Evolutionary conservation across 75 land plant species (phyloP), one percentile per base, ranked within the genome.

Genomic region (Ceratopteris richardii): DNA sequence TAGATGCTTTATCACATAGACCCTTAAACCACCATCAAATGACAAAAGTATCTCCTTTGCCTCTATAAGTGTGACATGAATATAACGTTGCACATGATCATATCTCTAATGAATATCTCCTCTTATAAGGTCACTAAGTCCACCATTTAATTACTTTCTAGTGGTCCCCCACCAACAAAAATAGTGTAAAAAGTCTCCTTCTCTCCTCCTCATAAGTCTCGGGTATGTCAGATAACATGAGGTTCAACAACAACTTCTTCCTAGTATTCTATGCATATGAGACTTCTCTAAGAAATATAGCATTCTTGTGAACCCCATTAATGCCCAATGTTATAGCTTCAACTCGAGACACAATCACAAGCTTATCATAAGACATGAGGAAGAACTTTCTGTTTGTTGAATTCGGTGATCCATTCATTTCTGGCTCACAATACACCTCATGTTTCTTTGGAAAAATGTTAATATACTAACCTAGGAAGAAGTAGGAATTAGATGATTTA

Each of bases 91-190:
- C 30, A 88, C 90, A 66, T 93, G 98, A 5, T 86, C 57, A 56
- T 88, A 93, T 71, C 89, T 82, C 66, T 82, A 61, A 29, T 55
- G 80, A 50, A 89, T 96, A 75, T 94, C 98, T 24, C 56, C 71
- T 30, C 60, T 77, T 42, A 94, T 94, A 60, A 94, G 89, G 64
- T 94, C 98, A 69, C 98, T 94, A 20, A 94, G 83, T 58, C 89
- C 98, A 42, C 98, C 98, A 63, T 96, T 94, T 70, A 94, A 94
- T 65, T 94, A 96, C 26, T 89, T 96, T 27, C 98, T 96, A n/a
- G 98, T 94, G 3, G 98, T n/a, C 98, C 98, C 29, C 98, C 98
- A 31, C 98, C 98, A 7, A 94, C 80, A 12, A 94, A 96, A 67
- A 94, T 90, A 61, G 89, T 84, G 54, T 88, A 90, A 89, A 67